Evolutionary conservation across 2,329 filamentous ascomycete species (phyloP), one percentile per base, ranked within the genome.

Genomic region (Alternaria dauci): DNA sequence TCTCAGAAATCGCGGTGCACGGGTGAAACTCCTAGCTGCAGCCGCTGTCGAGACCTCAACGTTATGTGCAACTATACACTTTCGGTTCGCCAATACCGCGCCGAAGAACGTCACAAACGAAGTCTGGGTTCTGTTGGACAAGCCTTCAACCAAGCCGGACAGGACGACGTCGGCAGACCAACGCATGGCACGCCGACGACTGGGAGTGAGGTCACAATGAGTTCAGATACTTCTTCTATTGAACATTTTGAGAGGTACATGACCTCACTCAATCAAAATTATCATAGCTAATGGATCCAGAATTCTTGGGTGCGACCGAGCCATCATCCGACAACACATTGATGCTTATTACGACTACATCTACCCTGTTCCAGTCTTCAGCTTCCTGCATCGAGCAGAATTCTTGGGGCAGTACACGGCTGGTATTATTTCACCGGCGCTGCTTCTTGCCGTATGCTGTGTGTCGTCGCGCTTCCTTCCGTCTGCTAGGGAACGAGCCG

Each of bases 361-460:
- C 16, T 57, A 63, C 23, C 61, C 61, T 9, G 46, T 63, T 4
- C 53, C 47, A 23, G 8, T 41, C 8, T 60, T 56, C 43, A 60
- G 52, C 41, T 63, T 63, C 30, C 43, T 63, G 8, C 61, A 63
- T 41, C 61, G 52, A 26, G 57, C 57, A 32, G 61, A 63, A n/a
- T 52, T 57, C 20, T 20, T 63, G 11, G n/a, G 30, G 3, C 52
- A 39, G 18, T 63, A 57, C 30, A 14, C 50, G 7, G 36, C 39
- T 14, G 53, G 42, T 11, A 38, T 7, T 28, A 2, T 56, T 12
- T 16, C 52, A 5, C 52, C 47, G 6, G 50, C 44, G 8, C 42
- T 63, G 9, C 42, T 63, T 16, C 61, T 63, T 18, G 57, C 57
- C 7, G 42, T 63, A 4, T 63, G 61, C 23, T 57, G 50, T 18